A percentile compares a stretch with the other conserved stretches of the same genome.
Conservation (phyloP, 495 filamentous ascomycete genomes). For the Physcia stellaris region DNA sequence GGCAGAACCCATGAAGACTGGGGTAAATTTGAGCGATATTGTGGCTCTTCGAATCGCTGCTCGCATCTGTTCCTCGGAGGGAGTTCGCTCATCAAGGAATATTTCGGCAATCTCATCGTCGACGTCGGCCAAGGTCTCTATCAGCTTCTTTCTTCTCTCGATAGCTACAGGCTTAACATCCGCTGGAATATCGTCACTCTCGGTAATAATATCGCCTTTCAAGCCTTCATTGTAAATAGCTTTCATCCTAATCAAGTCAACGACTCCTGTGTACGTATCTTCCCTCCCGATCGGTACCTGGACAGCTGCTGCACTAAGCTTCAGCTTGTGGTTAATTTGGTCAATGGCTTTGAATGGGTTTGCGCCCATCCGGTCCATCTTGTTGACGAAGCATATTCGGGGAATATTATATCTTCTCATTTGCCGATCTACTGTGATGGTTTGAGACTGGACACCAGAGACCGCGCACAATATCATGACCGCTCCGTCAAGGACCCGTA, state of each 20-base stretch:
- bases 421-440: constrained; percentile 95
- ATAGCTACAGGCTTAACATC: constrained; percentile 58
- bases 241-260: constrained; percentile 87
- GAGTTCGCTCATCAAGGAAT: constrained; percentile 75
- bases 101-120: constrained; percentile 97
- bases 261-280: constrained; percentile 85
- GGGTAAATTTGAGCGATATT: constrained; percentile 78
- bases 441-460: constrained; percentile 93
- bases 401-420: constrained; percentile 98
- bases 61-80: constrained; percentile 68
- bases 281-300: constrained; percentile 93
- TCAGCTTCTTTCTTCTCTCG: constrained; percentile 69
- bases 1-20: constrained; percentile 92
- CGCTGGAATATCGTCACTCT: constrained; percentile 68
- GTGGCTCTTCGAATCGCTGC: constrained; percentile 83
- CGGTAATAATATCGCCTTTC: constrained; percentile 57
- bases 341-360: constrained; percentile 97
- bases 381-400: constrained; percentile 92
- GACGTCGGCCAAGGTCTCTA: constrained; percentile 93
- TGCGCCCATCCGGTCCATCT: constrained; percentile 99
- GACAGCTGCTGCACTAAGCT: constrained; percentile 80
- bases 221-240: constrained; percentile 80
- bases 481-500: constrained; percentile 91
- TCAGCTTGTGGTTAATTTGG: constrained; percentile 90
- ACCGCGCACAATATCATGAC: constrained; percentile 99